Percentiles rank a stretch among this genome's conserved stretches.
phyloP scores from a whole-genome alignment of 805 yeast genomes.

The Scheffersomyces lignosus region DNA sequence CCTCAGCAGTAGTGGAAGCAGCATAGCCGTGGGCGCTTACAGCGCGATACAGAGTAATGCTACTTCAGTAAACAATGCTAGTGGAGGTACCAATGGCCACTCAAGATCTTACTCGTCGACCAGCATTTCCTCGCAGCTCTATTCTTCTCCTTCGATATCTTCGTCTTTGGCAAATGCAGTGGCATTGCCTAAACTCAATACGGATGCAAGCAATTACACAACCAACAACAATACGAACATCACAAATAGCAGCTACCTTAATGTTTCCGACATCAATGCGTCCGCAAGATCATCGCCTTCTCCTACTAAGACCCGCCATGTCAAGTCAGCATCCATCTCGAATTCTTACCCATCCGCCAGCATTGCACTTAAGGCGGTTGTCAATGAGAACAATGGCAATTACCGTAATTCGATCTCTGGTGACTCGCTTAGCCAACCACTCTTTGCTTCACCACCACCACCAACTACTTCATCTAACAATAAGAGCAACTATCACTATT shows the following conservation, averaged over 20 bases:
- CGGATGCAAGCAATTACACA: constrained; percentile 14
- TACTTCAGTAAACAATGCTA: no score
- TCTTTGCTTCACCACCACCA: constrained; percentile 9
- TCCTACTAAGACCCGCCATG: constrained; percentile 27
- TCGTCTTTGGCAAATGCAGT: constrained; percentile 54
- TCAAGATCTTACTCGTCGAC: constrained; percentile 37
- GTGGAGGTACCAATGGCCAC: constrained; percentile 18
- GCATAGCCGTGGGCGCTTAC: no score
- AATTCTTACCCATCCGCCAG: constrained; percentile 55
- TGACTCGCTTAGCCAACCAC: constrained; percentile 12
- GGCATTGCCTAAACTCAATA: constrained; percentile 36
- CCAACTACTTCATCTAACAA: constrained; percentile 12
- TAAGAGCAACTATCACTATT: constrained; percentile 6
- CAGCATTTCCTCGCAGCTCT: constrained; percentile 33
- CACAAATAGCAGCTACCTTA: constrained; percentile 2
- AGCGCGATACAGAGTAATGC: no score
- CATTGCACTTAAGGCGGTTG: constrained; percentile 70
- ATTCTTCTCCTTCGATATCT: constrained; percentile 68
- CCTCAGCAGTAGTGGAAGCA: background rate
- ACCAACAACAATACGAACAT: constrained; percentile 19
- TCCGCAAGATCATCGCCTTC: constrained; percentile 20
- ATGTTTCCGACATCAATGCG: constrained; percentile 11
- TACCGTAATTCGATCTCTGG: constrained; percentile 18
- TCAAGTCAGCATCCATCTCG: constrained; percentile 33
- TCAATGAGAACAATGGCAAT: constrained; percentile 55